Evolutionary conservation across 441 rosid genomes (phyloP).

Genomic region (Adansonia rubrostipa): DNA sequence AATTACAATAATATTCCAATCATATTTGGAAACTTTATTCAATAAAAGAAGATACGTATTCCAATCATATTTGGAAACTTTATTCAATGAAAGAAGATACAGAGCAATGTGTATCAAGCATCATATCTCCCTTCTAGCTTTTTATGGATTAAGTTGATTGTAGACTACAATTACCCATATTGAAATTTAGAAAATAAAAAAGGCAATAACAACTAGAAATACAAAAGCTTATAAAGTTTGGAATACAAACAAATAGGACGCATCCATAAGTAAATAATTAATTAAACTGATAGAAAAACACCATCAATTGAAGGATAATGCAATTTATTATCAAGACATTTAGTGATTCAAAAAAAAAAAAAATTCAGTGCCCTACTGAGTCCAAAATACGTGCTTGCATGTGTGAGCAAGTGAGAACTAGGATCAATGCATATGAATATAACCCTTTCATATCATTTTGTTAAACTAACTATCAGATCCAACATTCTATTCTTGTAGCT

Average conservation of each 20-base stretch:
- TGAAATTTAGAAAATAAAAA: not conserved
- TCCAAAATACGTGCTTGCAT: constrained; percentile 15
- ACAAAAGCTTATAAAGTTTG: not conserved
- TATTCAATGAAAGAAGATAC: not conserved
- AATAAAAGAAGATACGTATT: no score
- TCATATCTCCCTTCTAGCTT: not conserved
- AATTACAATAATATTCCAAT: not conserved
- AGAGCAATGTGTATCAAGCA: not conserved
- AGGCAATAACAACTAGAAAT: not conserved
- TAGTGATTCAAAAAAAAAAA: not conserved
- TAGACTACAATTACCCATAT: not conserved
- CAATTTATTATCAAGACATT: constrained; percentile 1
- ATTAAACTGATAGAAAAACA: not conserved
- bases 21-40: no score
- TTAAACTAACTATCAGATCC: constrained; percentile 17
- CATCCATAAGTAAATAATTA: not conserved
- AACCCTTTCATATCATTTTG: not conserved
- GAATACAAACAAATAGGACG: not conserved
- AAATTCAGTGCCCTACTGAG: not conserved
- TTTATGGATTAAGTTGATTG: not conserved
- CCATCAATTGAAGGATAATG: not conserved
- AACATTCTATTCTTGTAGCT: not conserved
- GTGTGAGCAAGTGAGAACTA: not conserved
- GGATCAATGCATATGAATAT: not conserved
- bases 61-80: not conserved